phyloP scores from a whole-genome alignment of 768 basidiomycete genomes.

The Suillus tomentosus region DNA sequence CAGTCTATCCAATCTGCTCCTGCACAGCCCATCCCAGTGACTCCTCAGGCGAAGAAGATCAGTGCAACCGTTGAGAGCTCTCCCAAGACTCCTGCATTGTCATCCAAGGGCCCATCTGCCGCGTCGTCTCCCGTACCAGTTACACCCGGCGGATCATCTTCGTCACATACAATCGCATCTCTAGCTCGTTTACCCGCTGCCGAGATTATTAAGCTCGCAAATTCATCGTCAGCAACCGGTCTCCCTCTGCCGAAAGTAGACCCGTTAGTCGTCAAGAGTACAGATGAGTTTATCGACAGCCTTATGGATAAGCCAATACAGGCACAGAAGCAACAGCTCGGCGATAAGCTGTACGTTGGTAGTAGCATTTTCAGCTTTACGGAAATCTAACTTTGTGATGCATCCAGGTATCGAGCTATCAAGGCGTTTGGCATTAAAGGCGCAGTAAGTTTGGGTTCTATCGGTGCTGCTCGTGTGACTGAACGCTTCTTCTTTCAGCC shows the following conservation, averaged over 20 bases:
- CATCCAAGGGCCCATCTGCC: constrained; percentile 72
- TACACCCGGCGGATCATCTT: constrained; percentile 50
- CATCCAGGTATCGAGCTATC: constrained; percentile 51
- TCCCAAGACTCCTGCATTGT: constrained; percentile 76
- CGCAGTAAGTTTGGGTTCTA: constrained; percentile 50
- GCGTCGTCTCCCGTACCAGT: constrained; percentile 69
- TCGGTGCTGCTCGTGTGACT: neutral
- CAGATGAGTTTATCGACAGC: constrained; percentile 72
- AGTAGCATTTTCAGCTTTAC: neutral
- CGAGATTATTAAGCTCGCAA: constrained; percentile 72
- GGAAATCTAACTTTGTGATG: neutral
- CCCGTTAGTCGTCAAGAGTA: constrained; percentile 63
- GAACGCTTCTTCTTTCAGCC: constrained; percentile 46
- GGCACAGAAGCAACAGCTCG: constrained; percentile 76
- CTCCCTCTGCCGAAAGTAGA: constrained; percentile 72
- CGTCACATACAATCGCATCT: constrained; percentile 62
- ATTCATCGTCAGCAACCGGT: constrained; percentile 44
- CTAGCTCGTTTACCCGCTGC: constrained; percentile 74
- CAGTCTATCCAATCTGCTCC: constrained; percentile 24
- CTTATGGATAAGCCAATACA: constrained; percentile 55
- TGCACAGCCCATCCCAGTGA: constrained; percentile 44
- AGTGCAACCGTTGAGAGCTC: constrained; percentile 45
- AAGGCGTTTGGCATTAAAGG: constrained; percentile 83
- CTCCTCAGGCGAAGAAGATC: constrained; percentile 66
- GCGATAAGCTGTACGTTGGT: constrained; percentile 68